Base-by-base conservation (phyloP, 257 asterid genomes). In the Orobanche coerulescens region DNA sequence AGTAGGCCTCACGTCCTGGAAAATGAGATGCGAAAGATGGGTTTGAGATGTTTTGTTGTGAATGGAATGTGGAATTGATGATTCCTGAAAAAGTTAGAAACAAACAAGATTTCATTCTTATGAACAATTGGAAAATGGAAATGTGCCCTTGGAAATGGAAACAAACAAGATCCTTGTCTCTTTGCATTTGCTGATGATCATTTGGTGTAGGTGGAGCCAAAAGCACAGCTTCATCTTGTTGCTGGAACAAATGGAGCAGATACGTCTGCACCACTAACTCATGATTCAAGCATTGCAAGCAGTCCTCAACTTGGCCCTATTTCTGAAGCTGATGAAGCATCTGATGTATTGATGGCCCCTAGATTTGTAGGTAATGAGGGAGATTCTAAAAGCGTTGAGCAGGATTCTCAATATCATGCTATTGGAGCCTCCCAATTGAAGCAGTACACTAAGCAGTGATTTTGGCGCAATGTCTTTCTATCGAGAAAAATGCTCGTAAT, bases 261-360 rank as follows among this genome's bases (percentile, higher is more conserved):
- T 61, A 47, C 59, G 51, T 18, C 39, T 61, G 61, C 36, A 25
- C 67, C 78, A 33, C 47, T 53, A 53, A 69, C 71, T 43, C 36
- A 72, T 24, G 75, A 76, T 52, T 65, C 82, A 18, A 56, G 68
- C 55, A 47, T 12, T 65, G 53, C 58, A 39, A 77, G 76, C 50
- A 50, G 42, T 65, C 66, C 67, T 65, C 61, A 63, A 61, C 68
- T 61, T 82, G 75, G 68, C 33, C 71, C 65, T 68, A 71, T 80
- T 71, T 61, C 78, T 53, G 93, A 86, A 78, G 75, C 79, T 46
- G 25, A 65, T 74, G 95, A 84, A 62, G 85, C 77, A 50, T 92
- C 96, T 65, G 98, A 92, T 74, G 73, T 88, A 43, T 74, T 86
- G 59, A 78, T 92, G 88, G 74, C 80, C 69, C 98, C 96, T 28